Conservation (phyloP, 2,329 filamentous ascomycete species). For the Claviceps cyperi region DNA sequence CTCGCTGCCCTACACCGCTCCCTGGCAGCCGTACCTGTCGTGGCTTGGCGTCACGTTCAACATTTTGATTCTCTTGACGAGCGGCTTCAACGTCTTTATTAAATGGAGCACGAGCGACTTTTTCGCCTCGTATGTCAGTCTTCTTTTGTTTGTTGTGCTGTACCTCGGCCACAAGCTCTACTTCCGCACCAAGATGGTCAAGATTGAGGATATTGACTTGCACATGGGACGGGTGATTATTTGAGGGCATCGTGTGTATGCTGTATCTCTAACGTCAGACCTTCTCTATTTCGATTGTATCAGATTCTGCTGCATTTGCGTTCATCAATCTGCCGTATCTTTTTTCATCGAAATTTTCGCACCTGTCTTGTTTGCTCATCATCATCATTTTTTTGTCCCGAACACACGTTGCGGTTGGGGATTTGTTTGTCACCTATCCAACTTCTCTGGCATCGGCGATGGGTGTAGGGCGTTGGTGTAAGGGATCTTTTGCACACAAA, state of each 20-base stretch:
- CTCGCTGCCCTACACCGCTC: constrained; percentile 44
- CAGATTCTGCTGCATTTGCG: too few relatives aligned
- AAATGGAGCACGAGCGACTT: constrained; percentile 45
- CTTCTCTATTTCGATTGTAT: too few relatives aligned
- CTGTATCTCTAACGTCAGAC: not conserved
- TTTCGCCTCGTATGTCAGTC: constrained; percentile 48
- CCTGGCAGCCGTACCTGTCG: constrained; percentile 48
- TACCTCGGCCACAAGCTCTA: constrained; percentile 46
- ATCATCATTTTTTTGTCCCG: too few relatives aligned
- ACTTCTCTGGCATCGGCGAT: too few relatives aligned
- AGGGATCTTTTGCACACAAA: too few relatives aligned
- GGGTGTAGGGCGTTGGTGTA: too few relatives aligned
- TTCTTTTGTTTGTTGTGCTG: constrained; percentile 47
- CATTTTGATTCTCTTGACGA: constrained; percentile 48
- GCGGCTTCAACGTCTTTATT: constrained; percentile 56
- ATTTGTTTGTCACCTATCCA: too few relatives aligned
- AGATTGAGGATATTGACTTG: constrained; percentile 22
- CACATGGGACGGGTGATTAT: constrained; percentile 5
- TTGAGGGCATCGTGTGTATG: not conserved
- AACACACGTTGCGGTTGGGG: too few relatives aligned
- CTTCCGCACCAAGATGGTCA: constrained; percentile 24
- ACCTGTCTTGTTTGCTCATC: too few relatives aligned
- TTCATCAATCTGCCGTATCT: too few relatives aligned
- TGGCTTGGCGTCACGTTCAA: constrained; percentile 54
- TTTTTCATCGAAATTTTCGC: too few relatives aligned